Evolutionary conservation across 495 filamentous ascomycete species (phyloP), one percentile per base, ranked within the genome.

Genomic region (Delitschia confertaspora): DNA sequence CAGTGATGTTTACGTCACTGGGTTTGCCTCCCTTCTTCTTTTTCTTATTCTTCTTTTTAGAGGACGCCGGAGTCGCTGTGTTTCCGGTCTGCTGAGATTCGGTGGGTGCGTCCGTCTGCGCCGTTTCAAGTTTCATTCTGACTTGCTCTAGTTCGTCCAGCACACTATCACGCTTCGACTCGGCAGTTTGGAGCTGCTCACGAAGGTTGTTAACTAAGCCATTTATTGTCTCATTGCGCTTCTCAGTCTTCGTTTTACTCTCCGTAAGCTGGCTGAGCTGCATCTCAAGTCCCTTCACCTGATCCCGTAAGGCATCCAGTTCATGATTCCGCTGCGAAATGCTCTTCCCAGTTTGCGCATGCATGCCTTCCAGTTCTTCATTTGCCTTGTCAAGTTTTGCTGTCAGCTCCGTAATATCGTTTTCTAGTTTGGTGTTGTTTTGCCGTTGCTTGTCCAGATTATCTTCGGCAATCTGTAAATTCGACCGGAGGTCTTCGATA

Each of bases 31-130:
- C 79, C 70, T 86, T 93, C 72, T 91, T 93, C 70, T 89, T 94
- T 60, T 89, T 91, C 38, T 79, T 84, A 34, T 83, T 91, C 58
- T 85, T 94, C 68, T 87, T 91, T 60, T 81, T 86, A 14, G 63
- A 62, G 43, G 37, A 38, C 32, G 33, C 43, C n/a, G 2, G 40
- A 29, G 14, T 50, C 46, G 27, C 40, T 36, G 8, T 41, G 3
- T 27, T 48, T 49, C n/a, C 21, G 8, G n/a, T 21, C 25, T 16
- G 40, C 16, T 30, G 24, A 29, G 45, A 45, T 35, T 49, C 49
- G 37, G 44, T 38, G 23, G 49, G 35, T 10, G 44, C 51, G 7
- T 48, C 38, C n/a, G 39, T 33, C 23, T 61, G 10, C 8, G 23
- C 10, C 10, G 39, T 17, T 18, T 47, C 42, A 38, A 31, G 17